phyloP scores from a whole-genome alignment of 1,139 yeast species.

The Taphrina betulina region DNA sequence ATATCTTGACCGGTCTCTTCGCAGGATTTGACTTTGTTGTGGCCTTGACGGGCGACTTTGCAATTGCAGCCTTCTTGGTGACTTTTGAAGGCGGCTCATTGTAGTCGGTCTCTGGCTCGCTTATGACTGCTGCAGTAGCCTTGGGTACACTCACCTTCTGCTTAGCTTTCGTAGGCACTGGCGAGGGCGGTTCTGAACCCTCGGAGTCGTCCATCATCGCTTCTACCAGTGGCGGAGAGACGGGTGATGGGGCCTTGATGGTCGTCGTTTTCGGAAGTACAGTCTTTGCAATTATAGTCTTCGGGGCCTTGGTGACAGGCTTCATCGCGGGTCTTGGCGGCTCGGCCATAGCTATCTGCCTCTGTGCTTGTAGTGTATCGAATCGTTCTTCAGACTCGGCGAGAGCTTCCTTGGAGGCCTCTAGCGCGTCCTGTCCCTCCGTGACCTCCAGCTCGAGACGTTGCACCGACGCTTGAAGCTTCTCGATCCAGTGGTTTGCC shows the following conservation, averaged over 20 bases:
- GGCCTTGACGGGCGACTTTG: neutral
- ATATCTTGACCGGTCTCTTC: neutral
- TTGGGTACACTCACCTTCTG: neutral
- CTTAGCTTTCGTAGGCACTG: too few species aligned
- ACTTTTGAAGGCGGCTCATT: slow-evolving; percentile 10
- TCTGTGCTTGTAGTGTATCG: slow-evolving; percentile 16
- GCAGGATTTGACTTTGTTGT: neutral
- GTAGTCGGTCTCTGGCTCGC: slow-evolving; percentile 7
- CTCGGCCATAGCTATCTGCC: slow-evolving; percentile 1
- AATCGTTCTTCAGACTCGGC: slow-evolving; percentile 26
- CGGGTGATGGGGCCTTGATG: neutral
- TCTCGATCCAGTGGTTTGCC: slow-evolving; percentile 16
- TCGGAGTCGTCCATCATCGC: neutral
- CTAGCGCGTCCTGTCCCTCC: slow-evolving; percentile 15
- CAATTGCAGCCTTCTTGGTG: neutral
- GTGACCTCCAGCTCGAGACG: slow-evolving; percentile 5
- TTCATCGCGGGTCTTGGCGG: neutral
- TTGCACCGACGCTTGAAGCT: slow-evolving; percentile 10
- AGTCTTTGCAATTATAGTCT: neutral
- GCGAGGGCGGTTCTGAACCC: neutral
- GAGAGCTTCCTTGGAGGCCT: slow-evolving; percentile 4
- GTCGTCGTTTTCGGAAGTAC: neutral
- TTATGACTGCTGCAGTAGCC: neutral
- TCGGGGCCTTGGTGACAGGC: neutral
- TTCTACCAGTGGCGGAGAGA: neutral